Evolutionary conservation across 2,329 filamentous ascomycete species (phyloP).

Genomic region (Trichoderma polysporum): DNA sequence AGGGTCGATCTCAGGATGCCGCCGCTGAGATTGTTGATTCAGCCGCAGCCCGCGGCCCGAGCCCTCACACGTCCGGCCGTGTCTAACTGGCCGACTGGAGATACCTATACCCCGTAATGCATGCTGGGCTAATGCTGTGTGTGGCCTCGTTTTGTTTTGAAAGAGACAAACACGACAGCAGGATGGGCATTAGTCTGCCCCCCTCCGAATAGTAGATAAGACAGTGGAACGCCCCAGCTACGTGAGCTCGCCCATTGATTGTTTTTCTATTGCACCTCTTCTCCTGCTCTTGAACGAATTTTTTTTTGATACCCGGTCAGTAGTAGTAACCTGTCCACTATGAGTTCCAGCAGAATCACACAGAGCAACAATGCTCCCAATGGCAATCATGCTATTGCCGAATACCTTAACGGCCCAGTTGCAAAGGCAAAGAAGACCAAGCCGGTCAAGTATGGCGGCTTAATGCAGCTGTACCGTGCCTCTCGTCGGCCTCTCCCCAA

Average conservation of each 20-base stretch:
- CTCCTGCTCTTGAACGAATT: not conserved
- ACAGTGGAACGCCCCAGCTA: conserved; percentile 1
- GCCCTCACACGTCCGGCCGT: not conserved
- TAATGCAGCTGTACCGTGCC: conserved; percentile 42
- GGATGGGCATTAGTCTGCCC: not conserved
- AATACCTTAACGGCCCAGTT: conserved; percentile 14
- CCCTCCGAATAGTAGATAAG: conserved; percentile 6
- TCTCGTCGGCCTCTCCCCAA: conserved; percentile 63
- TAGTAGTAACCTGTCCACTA: conserved; percentile 21
- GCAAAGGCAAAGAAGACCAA: conserved; percentile 20
- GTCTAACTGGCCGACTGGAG: conserved; percentile 5
- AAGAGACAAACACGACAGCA: not conserved
- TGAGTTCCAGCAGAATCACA: conserved; percentile 25
- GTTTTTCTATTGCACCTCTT: not conserved
- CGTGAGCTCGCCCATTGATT: not conserved
- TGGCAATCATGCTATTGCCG: conserved; percentile 25
- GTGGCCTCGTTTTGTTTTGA: not conserved
- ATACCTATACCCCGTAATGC: not conserved
- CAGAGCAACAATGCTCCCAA: conserved; percentile 25
- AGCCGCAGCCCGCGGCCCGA: conserved; percentile 17
- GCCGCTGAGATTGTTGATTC: conserved; percentile 3
- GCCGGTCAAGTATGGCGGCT: conserved; percentile 23
- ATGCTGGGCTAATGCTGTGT: not conserved
- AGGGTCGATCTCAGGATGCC: conserved; percentile 18
- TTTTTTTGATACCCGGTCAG: conserved; percentile 16